Conservation (phyloP, 2,329 filamentous ascomycete species). For the Dothideomycetes sp. region DNA sequence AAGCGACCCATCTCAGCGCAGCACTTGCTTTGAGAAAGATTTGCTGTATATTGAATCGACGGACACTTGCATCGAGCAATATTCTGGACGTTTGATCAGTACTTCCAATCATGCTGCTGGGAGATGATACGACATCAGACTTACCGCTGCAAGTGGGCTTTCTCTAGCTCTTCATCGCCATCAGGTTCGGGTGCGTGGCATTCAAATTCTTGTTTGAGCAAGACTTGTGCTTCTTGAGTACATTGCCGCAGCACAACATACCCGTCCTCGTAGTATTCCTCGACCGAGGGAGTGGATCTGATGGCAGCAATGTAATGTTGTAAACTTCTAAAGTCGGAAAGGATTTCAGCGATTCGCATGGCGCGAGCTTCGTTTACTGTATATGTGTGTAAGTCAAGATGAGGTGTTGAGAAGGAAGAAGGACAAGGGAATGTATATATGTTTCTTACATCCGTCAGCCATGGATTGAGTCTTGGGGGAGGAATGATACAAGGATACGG, state of each 20-base stretch:
- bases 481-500: background rate
- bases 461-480: slow-evolving; percentile 32
- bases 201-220: slow-evolving; percentile 46
- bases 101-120: too few relatives aligned
- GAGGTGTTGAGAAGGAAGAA: slow-evolving; percentile 1
- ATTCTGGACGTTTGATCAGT: slow-evolving; percentile 43
- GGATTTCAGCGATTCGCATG: slow-evolving; percentile 53
- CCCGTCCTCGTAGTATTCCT: slow-evolving; percentile 51
- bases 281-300: slow-evolving; percentile 40
- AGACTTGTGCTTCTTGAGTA: slow-evolving; percentile 43
- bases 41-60: slow-evolving; percentile 53
- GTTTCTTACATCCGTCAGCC: slow-evolving; percentile 48
- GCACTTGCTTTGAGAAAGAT: slow-evolving; percentile 51
- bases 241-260: slow-evolving; percentile 50
- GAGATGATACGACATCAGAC: too few relatives aligned
- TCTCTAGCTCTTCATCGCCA: slow-evolving; percentile 45
- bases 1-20: slow-evolving; percentile 50
- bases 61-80: slow-evolving; percentile 50
- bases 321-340: slow-evolving; percentile 54
- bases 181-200: slow-evolving; percentile 32
- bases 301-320: slow-evolving; percentile 50
- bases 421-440: slow-evolving; percentile 14
- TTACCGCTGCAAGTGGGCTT: slow-evolving; percentile 48
- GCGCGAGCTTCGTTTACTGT: slow-evolving; percentile 56
- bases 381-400: slow-evolving; percentile 8